A percentile compares a stretch with the other conserved stretches of the same genome.
These are phyloP conservation scores for Catunica adiposa DNA, from an alignment of 2,329 filamentous ascomycete genomes.

Conservation along the genomic window DNA sequence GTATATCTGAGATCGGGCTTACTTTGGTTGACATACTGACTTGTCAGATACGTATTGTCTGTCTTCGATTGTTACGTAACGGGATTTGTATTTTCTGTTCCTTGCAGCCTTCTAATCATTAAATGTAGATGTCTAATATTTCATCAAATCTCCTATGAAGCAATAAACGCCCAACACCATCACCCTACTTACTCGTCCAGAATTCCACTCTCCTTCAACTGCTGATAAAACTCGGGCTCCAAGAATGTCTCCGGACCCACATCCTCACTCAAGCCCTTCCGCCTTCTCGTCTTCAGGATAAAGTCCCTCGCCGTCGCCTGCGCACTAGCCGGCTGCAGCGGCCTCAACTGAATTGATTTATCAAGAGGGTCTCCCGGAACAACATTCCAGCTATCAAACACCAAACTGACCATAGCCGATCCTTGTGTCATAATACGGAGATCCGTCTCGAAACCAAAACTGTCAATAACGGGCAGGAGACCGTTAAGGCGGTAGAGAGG, in stretches of 20 bases:
- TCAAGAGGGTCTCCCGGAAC: slow-evolving; percentile 93
- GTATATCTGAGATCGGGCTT: too few species aligned
- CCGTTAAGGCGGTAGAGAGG: slow-evolving; percentile 85
- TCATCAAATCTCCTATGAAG: neutral
- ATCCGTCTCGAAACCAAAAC: slow-evolving; percentile 96
- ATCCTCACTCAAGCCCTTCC: slow-evolving; percentile 90
- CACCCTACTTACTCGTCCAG: slow-evolving; percentile 36
- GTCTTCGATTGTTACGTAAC: neutral
- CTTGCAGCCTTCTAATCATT: too few species aligned
- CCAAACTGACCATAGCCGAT: slow-evolving; percentile 72
- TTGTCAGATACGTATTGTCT: too few species aligned
- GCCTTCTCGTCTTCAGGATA: slow-evolving; percentile 81
- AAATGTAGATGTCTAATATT: neutral
- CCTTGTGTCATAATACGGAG: slow-evolving; percentile 91
- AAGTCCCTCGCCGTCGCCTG: slow-evolving; percentile 90
- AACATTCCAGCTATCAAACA: slow-evolving; percentile 92
- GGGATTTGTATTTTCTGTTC: too few species aligned
- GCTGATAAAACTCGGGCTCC: slow-evolving; percentile 83
- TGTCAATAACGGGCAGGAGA: slow-evolving; percentile 88
- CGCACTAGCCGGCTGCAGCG: slow-evolving; percentile 72
- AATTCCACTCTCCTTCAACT: slow-evolving; percentile 74
- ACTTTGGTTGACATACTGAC: too few species aligned
- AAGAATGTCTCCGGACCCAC: slow-evolving; percentile 92
- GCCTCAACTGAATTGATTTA: slow-evolving; percentile 62
- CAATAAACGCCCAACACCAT: neutral